Conservation (phyloP, 352 stramenopile genomes). For the Phytophthora pseudosyringae region DNA sequence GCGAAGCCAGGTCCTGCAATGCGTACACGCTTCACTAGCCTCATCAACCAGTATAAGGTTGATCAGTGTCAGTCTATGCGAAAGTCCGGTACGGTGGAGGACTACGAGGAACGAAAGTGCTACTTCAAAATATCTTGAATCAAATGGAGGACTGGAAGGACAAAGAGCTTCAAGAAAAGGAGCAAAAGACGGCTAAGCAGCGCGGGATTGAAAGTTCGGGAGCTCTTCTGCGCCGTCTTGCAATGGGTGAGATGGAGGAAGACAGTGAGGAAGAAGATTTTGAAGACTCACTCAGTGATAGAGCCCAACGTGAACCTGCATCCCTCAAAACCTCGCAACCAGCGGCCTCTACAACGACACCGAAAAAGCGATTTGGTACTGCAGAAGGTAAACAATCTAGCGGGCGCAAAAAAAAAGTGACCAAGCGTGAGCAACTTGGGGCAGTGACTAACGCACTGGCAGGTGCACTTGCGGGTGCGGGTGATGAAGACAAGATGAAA, state of each 20-base stretch:
- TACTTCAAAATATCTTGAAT: constrained; percentile 14
- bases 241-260: constrained; percentile 11
- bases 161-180: not conserved
- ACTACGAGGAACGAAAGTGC: constrained; percentile 17
- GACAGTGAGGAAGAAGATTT: not conserved
- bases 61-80: not conserved
- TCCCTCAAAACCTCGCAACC: too few species aligned
- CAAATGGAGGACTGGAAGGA: constrained; percentile 12
- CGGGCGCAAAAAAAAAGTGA: not conserved
- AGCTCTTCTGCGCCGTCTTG: constrained; percentile 1
- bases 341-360: too few species aligned
- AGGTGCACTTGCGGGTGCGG: not conserved
- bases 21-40: constrained; percentile 12
- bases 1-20: not conserved
- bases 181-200: not conserved
- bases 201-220: constrained; percentile 9
- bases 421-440: not conserved
- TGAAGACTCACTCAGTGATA: not conserved
- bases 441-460: not conserved
- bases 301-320: too few species aligned
- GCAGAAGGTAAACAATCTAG: not conserved
- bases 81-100: constrained; percentile 3
- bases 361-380: not conserved
- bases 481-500: not conserved
- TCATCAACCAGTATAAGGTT: not conserved